Base-by-base conservation (phyloP, 768 basidiomycete genomes). In the Gautieria morchelliformis region DNA sequence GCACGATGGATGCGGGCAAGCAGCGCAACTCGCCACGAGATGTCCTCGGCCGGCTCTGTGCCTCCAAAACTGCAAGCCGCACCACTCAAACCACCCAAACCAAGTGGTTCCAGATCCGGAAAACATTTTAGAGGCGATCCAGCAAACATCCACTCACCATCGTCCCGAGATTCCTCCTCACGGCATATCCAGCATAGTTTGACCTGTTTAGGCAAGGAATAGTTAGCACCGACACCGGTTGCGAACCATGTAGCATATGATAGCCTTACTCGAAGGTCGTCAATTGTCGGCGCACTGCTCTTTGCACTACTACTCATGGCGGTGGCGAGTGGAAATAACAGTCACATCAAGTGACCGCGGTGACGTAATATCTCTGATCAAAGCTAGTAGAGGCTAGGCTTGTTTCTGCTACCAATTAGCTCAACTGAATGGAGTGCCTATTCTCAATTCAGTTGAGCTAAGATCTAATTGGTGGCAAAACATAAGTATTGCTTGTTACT, bases 161-260 rank as follows among this genome's bases (percentile, higher is more conserved):
- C 67, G 49, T 80, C 80, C 58, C 75, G 72, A 2, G 60, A 69
- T 59, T 88, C 86, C 66, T 88, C 86, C 63, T 89, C 87, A 32
- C 84, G 72, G 63, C 88, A 90, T 57, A 90, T 89, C 67, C 86
- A 90, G 61, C 88, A 90, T 11, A 87, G 73, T 67, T 89, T 90
- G 60, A 89, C 80, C 73, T 79, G 35, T 4, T 35, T 37, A 37
- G 35, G 35, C 10, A 37, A 14, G 9, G 35, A 37, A 37, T 37
- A 14, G 35, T 40, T 15, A 39, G 30, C 19, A 56, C 24, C 19
- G 40, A 42, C 7, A 12, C 51, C 22, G n/a, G 33, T 12, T 19
- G 33, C 17, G 2, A 37, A 7, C 24, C 12, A 35, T 20, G 12
- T 15, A 15, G 19, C 10, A 5, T 17, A 40, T 14, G 17, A 37